These are phyloP conservation scores for Cicer judaicum DNA, from an alignment of 306 rosid genomes.

Conservation along the genomic window DNA sequence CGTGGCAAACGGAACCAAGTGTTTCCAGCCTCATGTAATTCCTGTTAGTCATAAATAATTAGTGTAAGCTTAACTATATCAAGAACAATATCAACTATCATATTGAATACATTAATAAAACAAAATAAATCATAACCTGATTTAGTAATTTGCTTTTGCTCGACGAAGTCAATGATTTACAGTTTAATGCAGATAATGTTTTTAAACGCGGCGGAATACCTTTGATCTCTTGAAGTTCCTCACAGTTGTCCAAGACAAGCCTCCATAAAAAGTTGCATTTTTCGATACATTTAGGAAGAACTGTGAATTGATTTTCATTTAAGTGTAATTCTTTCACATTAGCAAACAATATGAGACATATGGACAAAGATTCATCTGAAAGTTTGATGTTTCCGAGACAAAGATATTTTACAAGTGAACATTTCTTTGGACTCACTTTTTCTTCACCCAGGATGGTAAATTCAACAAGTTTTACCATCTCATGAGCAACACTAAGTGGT, in stretches of 20 bases:
- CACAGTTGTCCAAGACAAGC: constrained; percentile 4
- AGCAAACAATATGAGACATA: not conserved
- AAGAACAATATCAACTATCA: not conserved
- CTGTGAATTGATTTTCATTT: not conserved
- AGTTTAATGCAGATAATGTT: not conserved
- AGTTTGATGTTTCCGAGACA: not conserved
- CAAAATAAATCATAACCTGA: constrained; percentile 2
- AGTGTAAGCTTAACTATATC: not conserved
- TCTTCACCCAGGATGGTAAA: not conserved
- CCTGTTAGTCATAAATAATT: constrained; percentile 7
- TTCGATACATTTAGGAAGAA: constrained; percentile 14
- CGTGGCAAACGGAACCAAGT: not conserved
- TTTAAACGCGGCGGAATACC: constrained; percentile 29
- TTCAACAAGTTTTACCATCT: not conserved
- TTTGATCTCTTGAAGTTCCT: constrained; percentile 4
- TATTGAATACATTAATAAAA: not conserved
- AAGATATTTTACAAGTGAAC: not conserved
- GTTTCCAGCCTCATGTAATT: constrained; percentile 18
- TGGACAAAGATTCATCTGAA: constrained; percentile 22
- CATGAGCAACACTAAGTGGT: not conserved
- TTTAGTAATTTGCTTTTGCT: constrained; percentile 6
- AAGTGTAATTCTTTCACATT: constrained; percentile 8
- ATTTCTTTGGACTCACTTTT: not conserved
- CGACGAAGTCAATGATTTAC: constrained; percentile 13
- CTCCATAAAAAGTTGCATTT: not conserved